These are phyloP conservation scores for Takashimella koratensis DNA, from an alignment of 1,284 basidiomycete species.

Conservation along the genomic window DNA sequence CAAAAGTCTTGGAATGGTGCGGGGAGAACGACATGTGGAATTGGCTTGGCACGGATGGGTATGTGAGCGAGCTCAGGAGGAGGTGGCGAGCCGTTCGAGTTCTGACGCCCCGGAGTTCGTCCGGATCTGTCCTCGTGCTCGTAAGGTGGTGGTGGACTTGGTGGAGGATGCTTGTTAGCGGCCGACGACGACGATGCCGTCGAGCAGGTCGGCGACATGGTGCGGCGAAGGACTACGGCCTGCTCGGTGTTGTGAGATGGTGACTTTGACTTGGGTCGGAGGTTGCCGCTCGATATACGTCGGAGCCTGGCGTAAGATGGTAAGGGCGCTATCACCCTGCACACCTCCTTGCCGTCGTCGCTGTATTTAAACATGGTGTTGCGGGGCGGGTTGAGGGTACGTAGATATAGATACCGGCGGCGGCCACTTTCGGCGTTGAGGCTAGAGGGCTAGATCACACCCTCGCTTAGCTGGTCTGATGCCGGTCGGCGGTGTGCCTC, in stretches of 20 bases:
- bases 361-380: neutral
- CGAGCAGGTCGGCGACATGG: neutral
- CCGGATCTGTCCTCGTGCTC: neutral
- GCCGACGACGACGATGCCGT: neutral
- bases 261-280: too few relatives aligned
- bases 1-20: neutral
- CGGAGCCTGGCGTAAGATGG: neutral
- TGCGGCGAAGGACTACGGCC: neutral
- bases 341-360: neutral
- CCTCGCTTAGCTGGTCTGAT: too few relatives aligned
- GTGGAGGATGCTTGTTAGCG: neutral
- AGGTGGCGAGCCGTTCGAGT: neutral
- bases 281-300: neutral
- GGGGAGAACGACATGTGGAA: slow-evolving; percentile 1
- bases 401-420: too few relatives aligned
- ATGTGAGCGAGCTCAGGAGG: slow-evolving; percentile 55
- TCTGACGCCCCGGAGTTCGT: too few relatives aligned
- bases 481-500: too few relatives aligned
- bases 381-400: neutral
- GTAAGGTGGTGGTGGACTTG: neutral
- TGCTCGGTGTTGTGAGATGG: neutral
- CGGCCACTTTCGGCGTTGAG: too few relatives aligned
- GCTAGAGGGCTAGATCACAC: too few relatives aligned
- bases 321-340: neutral
- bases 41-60: neutral